Percentiles rank a stretch among this genome's conserved stretches.
Evolutionary conservation across 345 rosid species (phyloP).

Genomic region (Moringa oleifera): DNA sequence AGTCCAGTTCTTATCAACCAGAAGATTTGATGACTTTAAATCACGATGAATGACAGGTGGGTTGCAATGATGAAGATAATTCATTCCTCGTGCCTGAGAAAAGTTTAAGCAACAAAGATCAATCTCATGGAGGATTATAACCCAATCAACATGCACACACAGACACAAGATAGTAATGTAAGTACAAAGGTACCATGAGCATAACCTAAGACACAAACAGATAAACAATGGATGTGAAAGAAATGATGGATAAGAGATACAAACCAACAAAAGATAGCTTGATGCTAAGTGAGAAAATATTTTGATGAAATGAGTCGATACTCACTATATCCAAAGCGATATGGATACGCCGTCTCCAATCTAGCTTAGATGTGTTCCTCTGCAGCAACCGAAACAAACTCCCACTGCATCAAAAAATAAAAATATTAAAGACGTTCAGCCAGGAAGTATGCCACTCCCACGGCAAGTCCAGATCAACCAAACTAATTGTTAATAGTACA

Average conservation of each 20-base stretch:
- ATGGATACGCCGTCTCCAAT: slow-evolving; percentile 80
- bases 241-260: not conserved
- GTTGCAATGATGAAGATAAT: slow-evolving; percentile 84
- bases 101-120: slow-evolving; percentile 8
- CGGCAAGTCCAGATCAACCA: no score
- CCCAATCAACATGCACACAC: slow-evolving; percentile 4
- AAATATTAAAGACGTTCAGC: not conserved
- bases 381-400: slow-evolving; percentile 89
- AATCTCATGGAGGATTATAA: slow-evolving; percentile 15
- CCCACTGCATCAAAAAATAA: slow-evolving; percentile 55
- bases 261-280: not conserved
- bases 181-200: not conserved
- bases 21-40: slow-evolving; percentile 94
- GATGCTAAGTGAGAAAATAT: slow-evolving; percentile 1
- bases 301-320: slow-evolving; percentile 2
- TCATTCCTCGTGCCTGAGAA: slow-evolving; percentile 91
- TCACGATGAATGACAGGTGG: slow-evolving; percentile 98
- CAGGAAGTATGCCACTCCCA: no score
- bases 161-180: not conserved
- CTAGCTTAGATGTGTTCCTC: slow-evolving; percentile 67
- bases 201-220: slow-evolving; percentile 4
- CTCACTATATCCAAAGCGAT: slow-evolving; percentile 95
- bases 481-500: no score
- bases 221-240: not conserved
- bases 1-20: slow-evolving; percentile 91